A percentile compares a stretch with the other conserved stretches of the same genome.
Conservation (phyloP, 257 asterid genomes). For the Solanum chmielewskii region DNA sequence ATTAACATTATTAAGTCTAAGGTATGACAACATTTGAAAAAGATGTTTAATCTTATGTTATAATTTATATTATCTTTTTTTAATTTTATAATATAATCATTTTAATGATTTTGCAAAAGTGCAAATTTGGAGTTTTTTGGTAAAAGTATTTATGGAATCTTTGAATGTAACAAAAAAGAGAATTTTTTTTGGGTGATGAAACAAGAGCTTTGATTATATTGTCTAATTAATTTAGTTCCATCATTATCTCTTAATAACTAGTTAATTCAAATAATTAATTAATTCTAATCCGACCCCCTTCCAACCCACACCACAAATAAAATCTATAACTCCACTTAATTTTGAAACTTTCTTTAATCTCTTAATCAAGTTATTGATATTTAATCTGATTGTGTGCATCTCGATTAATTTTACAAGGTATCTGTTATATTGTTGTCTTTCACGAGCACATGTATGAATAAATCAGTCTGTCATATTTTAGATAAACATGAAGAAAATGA, state of each 20-base stretch:
- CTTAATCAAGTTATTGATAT: not conserved
- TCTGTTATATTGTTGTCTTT: too few species aligned
- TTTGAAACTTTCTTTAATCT: not conserved
- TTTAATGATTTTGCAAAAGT: not conserved
- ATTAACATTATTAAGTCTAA: not conserved
- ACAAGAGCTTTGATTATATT: not conserved
- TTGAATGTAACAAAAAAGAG: not conserved
- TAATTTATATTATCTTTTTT: not conserved
- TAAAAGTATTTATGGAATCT: not conserved
- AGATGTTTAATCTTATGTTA: not conserved
- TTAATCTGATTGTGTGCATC: not conserved
- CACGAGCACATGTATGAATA: not conserved
- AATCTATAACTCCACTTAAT: not conserved
- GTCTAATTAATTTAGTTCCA: not conserved
- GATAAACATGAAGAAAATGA: rapidly evolving
- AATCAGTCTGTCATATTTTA: rapidly evolving
- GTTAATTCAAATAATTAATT: not conserved
- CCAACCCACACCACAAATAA: not conserved
- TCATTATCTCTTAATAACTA: not conserved
- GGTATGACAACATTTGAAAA: not conserved
- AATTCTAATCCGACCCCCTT: not conserved
- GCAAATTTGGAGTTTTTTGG: not conserved
- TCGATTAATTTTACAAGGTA: too few species aligned
- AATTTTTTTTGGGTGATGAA: not conserved
- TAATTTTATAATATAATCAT: not conserved